Percentiles rank a stretch among this genome's conserved stretches.
Conservation (phyloP, 208 protist species). For the Trypanosoma cruzi region DNA sequence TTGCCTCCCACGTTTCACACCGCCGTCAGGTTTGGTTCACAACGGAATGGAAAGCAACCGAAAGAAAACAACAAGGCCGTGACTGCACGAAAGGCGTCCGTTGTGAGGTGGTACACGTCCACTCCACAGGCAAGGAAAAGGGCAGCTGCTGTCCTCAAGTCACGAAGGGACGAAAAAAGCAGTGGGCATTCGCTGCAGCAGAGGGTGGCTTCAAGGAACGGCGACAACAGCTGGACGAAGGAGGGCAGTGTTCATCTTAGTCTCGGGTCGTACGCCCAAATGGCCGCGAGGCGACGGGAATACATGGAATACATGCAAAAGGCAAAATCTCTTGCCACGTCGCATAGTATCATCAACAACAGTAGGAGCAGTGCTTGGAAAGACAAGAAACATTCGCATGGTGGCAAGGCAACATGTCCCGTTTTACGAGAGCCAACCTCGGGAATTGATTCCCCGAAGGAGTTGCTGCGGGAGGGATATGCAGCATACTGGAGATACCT, state of each 20-base stretch:
- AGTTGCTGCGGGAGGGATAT: background rate
- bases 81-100: background rate
- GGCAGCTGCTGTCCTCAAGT: too few species aligned
- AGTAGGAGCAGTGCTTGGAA: background rate
- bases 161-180: too few species aligned
- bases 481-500: background rate
- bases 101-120: background rate
- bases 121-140: too few species aligned
- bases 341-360: background rate
- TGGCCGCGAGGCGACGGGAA: conserved; percentile 20
- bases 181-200: too few species aligned
- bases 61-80: background rate
- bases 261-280: conserved; percentile 15
- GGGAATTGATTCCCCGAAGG: background rate
- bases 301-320: conserved; percentile 17
- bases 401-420: too few species aligned
- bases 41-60: background rate
- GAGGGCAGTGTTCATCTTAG: background rate
- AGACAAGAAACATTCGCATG: background rate
- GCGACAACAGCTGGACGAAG: background rate
- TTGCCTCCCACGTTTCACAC: background rate
- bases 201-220: background rate
- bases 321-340: background rate
- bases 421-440: background rate
- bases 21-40: background rate